These are phyloP conservation scores for Melanomma pulvis-pyrius DNA, from an alignment of 495 filamentous ascomycete species.

Conservation along the genomic window DNA sequence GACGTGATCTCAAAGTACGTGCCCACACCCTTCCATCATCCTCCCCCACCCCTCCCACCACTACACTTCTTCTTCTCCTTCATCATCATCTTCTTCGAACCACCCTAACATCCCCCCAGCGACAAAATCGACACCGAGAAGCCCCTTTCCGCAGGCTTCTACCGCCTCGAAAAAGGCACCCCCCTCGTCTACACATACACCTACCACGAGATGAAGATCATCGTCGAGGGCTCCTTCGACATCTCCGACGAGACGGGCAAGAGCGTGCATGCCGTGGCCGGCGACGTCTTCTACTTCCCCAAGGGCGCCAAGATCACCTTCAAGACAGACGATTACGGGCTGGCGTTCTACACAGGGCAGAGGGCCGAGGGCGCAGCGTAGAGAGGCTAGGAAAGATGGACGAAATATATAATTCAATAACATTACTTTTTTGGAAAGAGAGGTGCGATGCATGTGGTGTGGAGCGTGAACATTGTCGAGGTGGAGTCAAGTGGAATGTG, in stretches of 20 bases:
- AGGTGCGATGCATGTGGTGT: neutral
- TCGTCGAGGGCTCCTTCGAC: slow-evolving; percentile 74
- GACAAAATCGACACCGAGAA: slow-evolving; percentile 61
- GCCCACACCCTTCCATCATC: neutral
- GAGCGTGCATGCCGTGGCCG: slow-evolving; percentile 66
- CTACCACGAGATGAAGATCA: slow-evolving; percentile 82
- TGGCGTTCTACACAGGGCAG: slow-evolving; percentile 65
- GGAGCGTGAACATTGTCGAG: neutral
- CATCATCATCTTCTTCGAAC: neutral
- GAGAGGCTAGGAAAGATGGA: too few species aligned
- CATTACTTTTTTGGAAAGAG: too few species aligned
- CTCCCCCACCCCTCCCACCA: neutral
- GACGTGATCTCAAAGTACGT: slow-evolving; percentile 63
- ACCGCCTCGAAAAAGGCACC: slow-evolving; percentile 54
- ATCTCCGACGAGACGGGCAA: slow-evolving; percentile 72
- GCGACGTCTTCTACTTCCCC: slow-evolving; percentile 79
- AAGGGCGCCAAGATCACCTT: slow-evolving; percentile 80
- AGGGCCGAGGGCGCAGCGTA: slow-evolving; percentile 43
- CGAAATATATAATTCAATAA: too few species aligned
- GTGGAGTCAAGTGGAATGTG: neutral
- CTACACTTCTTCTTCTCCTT: slow-evolving; percentile 1
- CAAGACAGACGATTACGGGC: slow-evolving; percentile 67
- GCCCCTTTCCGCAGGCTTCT: slow-evolving; percentile 71
- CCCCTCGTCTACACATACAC: slow-evolving; percentile 52
- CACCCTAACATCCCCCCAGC: slow-evolving; percentile 41